Base-by-base conservation (phyloP, 1,284 basidiomycete species). In the Pulchroboletus neoregius region DNA sequence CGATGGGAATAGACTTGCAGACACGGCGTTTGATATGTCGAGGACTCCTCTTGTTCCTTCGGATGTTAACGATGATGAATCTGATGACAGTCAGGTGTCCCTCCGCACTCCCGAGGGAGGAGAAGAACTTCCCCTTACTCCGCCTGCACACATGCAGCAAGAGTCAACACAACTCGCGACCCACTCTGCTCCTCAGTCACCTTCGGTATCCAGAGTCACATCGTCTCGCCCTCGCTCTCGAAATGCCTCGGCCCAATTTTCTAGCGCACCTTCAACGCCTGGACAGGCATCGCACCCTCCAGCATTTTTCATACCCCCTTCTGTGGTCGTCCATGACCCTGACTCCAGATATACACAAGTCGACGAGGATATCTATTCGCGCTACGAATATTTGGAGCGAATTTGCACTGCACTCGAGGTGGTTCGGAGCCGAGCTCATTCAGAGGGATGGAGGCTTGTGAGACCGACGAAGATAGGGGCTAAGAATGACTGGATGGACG, bases 401-500 rank as follows among this genome's bases (percentile, higher is more conserved):
- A 42, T 68, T 20, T 47, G 43, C 10, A 35, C 51, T 13, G 61
- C 52, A n/a, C 50, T 64, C 24, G 63, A 54, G 5, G 30, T 67
- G 10, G 61, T 64, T 41, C 57, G 61, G 28, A 39, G 39, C 15
- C 59, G 64, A 4, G 54, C 66, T 23, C 48, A 48, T 11, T 61
- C 65, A 31, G 62, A 64, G 22, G 64, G 63, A 2, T 68, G 62
- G 66, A 50, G 45, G 32, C 40, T 58, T 35, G 28, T 67, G 16
- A 57, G 58, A 26, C 47, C 60, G 5, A 57, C 54, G 4, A 35
- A 20, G 10, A 51, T 48, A 4, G 62, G 56, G 9, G 53, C 42
- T 18, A 50, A 39, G 27, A 58, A 50, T n/a, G 56, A 15, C n/a
- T 68, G 63, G 62, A 48, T 50, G 47, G 61, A 65, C 12, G 10